Evolutionary conservation across 805 yeast genomes (phyloP).

Genomic region (Lipomyces sp.): DNA sequence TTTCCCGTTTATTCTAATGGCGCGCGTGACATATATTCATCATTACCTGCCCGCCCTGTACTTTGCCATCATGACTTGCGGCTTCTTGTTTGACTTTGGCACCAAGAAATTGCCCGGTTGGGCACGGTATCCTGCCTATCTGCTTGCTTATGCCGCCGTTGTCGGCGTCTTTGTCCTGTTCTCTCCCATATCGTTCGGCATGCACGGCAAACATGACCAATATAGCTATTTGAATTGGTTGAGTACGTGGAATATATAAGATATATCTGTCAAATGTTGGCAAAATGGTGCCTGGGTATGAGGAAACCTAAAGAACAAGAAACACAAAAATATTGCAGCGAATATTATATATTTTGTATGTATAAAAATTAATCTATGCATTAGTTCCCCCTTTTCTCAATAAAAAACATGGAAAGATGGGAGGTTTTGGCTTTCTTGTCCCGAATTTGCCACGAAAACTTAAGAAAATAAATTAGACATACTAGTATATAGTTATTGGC

Average conservation of each 20-base stretch:
- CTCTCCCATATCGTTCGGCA: slow-evolving; percentile 78
- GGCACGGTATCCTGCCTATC: slow-evolving; percentile 48
- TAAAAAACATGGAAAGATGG: too few relatives aligned
- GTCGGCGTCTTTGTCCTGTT: slow-evolving; percentile 63
- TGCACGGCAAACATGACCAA: slow-evolving; percentile 60
- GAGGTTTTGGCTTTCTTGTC: too few relatives aligned
- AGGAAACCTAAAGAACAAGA: background rate
- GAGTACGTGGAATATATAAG: slow-evolving; percentile 54
- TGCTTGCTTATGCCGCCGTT: slow-evolving; percentile 55
- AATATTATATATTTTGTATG: background rate
- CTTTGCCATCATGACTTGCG: slow-evolving; percentile 83
- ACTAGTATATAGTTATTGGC: too few relatives aligned
- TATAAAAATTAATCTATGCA: background rate
- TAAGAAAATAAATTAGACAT: too few relatives aligned
- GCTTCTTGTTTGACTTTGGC: slow-evolving; percentile 62
- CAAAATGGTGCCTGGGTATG: background rate
- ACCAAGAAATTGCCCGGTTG: slow-evolving; percentile 39
- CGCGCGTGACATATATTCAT: slow-evolving; percentile 95
- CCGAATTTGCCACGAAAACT: too few relatives aligned
- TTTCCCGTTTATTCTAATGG: slow-evolving; percentile 89
- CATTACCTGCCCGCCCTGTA: slow-evolving; percentile 95
- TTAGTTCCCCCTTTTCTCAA: too few relatives aligned
- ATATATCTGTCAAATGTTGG: too few relatives aligned
- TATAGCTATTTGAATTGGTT: slow-evolving; percentile 60
- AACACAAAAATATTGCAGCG: background rate